Conservation (phyloP, 495 filamentous ascomycete genomes). For the Xylaria telfairii region DNA sequence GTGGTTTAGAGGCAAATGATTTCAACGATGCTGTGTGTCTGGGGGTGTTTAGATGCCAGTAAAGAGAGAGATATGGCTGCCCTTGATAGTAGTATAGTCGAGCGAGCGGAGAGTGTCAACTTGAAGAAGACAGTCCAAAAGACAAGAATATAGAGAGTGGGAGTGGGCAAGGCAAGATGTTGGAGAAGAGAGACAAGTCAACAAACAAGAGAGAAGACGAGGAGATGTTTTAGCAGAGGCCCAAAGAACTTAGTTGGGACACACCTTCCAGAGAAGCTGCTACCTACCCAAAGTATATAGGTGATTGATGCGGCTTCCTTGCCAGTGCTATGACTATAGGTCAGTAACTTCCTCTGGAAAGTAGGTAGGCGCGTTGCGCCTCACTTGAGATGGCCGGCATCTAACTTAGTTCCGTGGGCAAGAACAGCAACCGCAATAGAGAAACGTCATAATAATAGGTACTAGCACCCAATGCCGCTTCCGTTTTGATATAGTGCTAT, state of each 20-base stretch:
- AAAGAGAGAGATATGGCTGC: not conserved
- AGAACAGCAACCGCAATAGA: not conserved
- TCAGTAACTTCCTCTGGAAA: not conserved
- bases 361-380: not conserved
- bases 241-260: not conserved
- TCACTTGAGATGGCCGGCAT: not conserved
- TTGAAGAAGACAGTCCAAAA: conserved; percentile 8
- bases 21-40: not conserved
- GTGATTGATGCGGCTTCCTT: not conserved
- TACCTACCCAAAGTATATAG: not conserved
- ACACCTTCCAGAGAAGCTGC: not conserved
- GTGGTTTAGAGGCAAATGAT: not conserved
- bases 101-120: not conserved
- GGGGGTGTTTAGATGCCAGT: not conserved
- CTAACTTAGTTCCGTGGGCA: not conserved
- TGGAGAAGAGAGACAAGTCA: not conserved
- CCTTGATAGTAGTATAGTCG: not conserved
- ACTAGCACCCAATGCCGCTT: not conserved
- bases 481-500: not conserved
- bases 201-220: not conserved
- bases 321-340: not conserved
- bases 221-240: not conserved
- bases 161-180: not conserved
- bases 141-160: not conserved
- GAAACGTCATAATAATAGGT: not conserved